Evolutionary conservation across 768 basidiomycete genomes (phyloP), one percentile per base, ranked within the genome.

Genomic region (Termitomyces eurrhizus): DNA sequence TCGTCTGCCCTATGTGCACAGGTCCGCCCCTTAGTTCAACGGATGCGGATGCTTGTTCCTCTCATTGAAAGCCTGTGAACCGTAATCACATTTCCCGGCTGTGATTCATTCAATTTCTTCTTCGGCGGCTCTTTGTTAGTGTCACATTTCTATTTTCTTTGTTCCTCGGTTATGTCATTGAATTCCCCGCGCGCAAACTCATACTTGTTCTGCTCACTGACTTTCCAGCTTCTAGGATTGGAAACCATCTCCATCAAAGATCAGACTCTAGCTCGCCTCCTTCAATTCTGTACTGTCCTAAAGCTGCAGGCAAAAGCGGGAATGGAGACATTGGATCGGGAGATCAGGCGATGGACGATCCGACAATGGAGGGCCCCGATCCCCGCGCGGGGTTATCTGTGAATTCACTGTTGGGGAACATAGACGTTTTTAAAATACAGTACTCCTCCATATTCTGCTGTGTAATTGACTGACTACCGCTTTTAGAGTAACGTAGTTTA

Each of bases 281-380:
- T 21, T 36, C n/a, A 36, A 3, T 24, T 9, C 21, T 4, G 8
- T 39, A 26, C 21, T 32, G 2, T 54, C 36, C 37, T 52, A 37
- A 44, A 14, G 18, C 46, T 29, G 29, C 37, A 26, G 41, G 18
- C 11, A 13, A 18, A 14, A 46, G 54, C 29, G 48, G 24, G 37
- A 37, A 32, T 41, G 29, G 29, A 59, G 62, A 3, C 12, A 16
- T 24, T 57, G 21, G 45, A 53, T 48, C 58, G 52, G 4, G 54
- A 59, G 42, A 42, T 59, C 11, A 53, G 56, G 45, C n/a, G n/a
- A 36, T 57, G 55, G 48, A 37, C 50, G 6, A 33, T 59, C 42
- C 58, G 51, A 33, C 41, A 58, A 33, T 45, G 39, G 50, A 45
- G 24, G 41, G 50, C 21, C 11, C 24, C 18, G 33, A 48, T 50